Base-by-base conservation (phyloP, 2,329 filamentous ascomycete species). In the Colletotrichum truncatum region DNA sequence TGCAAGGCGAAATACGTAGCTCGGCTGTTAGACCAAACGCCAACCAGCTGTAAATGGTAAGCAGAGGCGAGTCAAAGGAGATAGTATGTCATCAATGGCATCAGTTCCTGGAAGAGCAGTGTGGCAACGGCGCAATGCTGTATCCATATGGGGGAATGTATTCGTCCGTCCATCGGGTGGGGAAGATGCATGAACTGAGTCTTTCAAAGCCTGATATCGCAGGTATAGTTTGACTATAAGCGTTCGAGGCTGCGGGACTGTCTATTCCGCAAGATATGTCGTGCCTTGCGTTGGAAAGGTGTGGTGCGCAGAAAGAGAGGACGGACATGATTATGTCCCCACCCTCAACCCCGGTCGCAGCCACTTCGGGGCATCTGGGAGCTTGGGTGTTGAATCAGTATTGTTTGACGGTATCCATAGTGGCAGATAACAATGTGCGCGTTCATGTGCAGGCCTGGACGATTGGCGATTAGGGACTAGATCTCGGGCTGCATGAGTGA, bases 401-500 rank as follows among this genome's bases (percentile, higher is more conserved):
- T 26, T 41, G 57, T 14, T 12, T 49, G n/a, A n/a, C n/a, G 39
- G 32, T 21, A 41, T 34, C 16, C 25, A 32, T 55, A 25, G 26
- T 46, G 55, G 46, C 46, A 60, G 53, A 64, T 60, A 43, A 38
- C 32, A 30, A 38, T 32, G 41, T 59, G 52, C 25, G 61, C 21
- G 41, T 54, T 10, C 38, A n/a, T n/a, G n/a, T n/a, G n/a, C n/a
- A 39, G 12, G 23, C 11, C 21, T 30, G 34, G 46, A 28, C 36
- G 52, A 34, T 41, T 57, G 53, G 45, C 43, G 41, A 36, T 46
- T 28, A 23, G 32, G 28, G 32, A 34, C 43, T 41, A 49, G 57
- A 62, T 65, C 34, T 65, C 34, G 34, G 59, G 51, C 43, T 53
- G 64, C 59, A 66, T 32, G 59, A 45, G 41, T 64, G 52, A 64